Percentiles rank a stretch among this genome's conserved stretches.
phyloP scores from a whole-genome alignment of 176 grass and related monocot species.

The Oryza rufipogon region DNA sequence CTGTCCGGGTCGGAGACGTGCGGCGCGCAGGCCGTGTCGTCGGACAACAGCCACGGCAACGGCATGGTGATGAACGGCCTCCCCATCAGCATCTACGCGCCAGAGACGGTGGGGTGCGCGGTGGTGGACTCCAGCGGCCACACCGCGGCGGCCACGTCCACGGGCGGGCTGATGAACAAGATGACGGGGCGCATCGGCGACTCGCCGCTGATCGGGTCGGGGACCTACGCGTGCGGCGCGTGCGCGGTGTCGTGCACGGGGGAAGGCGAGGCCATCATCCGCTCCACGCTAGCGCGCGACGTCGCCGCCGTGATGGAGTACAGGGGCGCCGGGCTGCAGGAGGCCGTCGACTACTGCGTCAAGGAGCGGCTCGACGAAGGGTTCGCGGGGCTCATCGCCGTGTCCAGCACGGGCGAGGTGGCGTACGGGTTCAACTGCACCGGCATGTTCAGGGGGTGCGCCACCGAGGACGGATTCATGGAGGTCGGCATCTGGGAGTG shows the following conservation, averaged over 20 bases:
- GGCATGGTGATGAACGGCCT: conserved; percentile 81
- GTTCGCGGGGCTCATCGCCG: conserved; percentile 74
- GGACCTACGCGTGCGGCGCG: conserved; percentile 73
- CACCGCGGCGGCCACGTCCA: conserved; percentile 75
- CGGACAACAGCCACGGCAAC: background rate
- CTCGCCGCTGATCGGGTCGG: conserved; percentile 83
- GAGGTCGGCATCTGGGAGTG: conserved; percentile 93
- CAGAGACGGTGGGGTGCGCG: conserved; percentile 89
- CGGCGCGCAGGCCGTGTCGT: conserved; percentile 45
- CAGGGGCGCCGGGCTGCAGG: conserved; percentile 68
- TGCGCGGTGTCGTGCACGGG: conserved; percentile 92
- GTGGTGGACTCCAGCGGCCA: conserved; percentile 60
- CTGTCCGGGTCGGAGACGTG: conserved; percentile 50
- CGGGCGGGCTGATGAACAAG: conserved; percentile 95
- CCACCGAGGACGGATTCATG: conserved; percentile 85
- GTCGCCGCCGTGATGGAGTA: conserved; percentile 96
- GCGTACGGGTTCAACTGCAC: conserved; percentile 72
- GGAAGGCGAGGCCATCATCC: conserved; percentile 94
- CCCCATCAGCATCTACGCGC: conserved; percentile 92
- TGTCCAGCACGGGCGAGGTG: conserved; percentile 68
- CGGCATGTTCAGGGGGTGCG: conserved; percentile 85
- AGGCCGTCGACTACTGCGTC: conserved; percentile 74
- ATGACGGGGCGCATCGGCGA: conserved; percentile 85
- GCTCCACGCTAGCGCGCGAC: conserved; percentile 76
- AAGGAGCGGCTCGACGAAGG: conserved; percentile 77